Percentiles rank a stretch among this genome's conserved stretches.
phyloP scores from a whole-genome alignment of 176 grass and related monocot species.

The Eleusine coracana region DNA sequence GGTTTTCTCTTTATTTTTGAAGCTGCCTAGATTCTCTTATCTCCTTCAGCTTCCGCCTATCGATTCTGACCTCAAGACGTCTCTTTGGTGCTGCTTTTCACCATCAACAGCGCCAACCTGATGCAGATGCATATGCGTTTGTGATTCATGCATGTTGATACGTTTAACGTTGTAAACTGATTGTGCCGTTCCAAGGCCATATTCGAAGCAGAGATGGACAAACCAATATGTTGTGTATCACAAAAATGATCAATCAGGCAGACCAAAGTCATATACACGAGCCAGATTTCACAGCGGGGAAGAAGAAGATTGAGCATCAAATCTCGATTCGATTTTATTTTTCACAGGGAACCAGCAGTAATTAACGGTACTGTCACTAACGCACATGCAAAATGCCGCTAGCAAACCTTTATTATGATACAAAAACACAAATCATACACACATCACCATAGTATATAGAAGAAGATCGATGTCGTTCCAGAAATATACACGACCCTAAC shows the following conservation, averaged over 20 bases:
- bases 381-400: not conserved
- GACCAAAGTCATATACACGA: not conserved
- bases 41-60: not conserved
- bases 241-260: not conserved
- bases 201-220: not conserved
- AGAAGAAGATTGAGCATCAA: not conserved
- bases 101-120: not conserved
- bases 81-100: not conserved
- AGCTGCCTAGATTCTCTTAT: not conserved
- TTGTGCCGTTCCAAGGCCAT: not conserved
- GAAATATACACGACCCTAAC: not conserved
- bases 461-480: not conserved
- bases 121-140: not conserved
- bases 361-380: no score
- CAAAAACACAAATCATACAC: slow-evolving; percentile 2
- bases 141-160: not conserved
- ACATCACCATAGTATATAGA: not conserved
- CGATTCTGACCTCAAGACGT: not conserved
- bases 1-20: not conserved
- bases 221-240: not conserved
- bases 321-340: not conserved
- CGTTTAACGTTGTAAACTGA: not conserved
- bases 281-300: not conserved
- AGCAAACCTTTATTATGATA: not conserved
- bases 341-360: not conserved